Base-by-base conservation (phyloP, 2,329 filamentous ascomycete genomes). In the Hirsutella minnesotensis region DNA sequence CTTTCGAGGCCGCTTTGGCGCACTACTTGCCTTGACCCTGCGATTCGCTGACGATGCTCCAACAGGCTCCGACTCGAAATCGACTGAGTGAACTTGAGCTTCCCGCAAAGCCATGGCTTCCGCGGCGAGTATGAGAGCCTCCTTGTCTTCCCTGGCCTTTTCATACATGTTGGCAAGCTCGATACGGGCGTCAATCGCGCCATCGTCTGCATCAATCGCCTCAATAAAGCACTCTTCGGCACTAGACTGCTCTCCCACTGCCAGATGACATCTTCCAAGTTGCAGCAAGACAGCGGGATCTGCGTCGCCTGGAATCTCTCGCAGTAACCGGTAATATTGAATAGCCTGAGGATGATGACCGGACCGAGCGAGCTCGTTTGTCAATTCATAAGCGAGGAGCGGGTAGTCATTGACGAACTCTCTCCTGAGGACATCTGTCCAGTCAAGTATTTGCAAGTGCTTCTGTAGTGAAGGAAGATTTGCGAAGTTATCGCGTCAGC, bases 81-180 rank as follows among this genome's bases (percentile, higher is more conserved):
- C 29, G 13, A 19, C 9, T 1, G 39, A 37, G 43, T 60, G 53
- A 18, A 66, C 63, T 41, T 65, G 64, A 10, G 61, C 64, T 44
- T 73, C 72, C 47, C 75, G 74, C 19, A 88, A 65, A 27, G 77
- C 70, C 51, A 90, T 74, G 9, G 86, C 80, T 57, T 94, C 83
- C 29, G 82, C 83, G 39, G 86, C 78, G 40, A 88, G 75, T 46
- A 83, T 79, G 45, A 88, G 76, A 1, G 88, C 88, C 53, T 86
- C 79, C 53, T 88, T 83, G 19, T 75, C 79, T 63, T 82, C 77
- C 48, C 80, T 80, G 37, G 75, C 74, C 48, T 73, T 78, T 57
- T 94, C 86, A 55, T 94, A 95, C 60, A 95, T 77, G 53, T 84
- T 88, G 12, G 86, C 86, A 9, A 95, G 69, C 52, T 86, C 78